Conservation (phyloP, 169 alveolate genomes). For the Toxoplasma gondii region DNA sequence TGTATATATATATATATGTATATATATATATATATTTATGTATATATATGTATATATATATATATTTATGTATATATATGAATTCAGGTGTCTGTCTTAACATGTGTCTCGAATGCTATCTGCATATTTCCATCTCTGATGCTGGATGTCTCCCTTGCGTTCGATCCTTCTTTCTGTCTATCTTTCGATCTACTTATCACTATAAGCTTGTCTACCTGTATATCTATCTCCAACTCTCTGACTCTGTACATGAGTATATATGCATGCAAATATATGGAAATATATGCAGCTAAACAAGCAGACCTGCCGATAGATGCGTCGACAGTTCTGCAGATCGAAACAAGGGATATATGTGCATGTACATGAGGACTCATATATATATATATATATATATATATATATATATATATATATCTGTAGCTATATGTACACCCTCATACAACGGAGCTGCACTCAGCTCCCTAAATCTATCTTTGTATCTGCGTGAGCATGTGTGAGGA, state of each 20-base stretch:
- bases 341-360: too few species aligned
- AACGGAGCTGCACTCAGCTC: too few species aligned
- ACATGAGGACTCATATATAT: not conserved
- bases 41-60: not conserved
- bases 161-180: not conserved
- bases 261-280: too few species aligned
- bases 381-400: too few species aligned
- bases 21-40: not conserved
- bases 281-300: too few species aligned
- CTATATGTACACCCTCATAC: not conserved
- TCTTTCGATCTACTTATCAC: not conserved
- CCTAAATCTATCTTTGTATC: not conserved
- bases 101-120: not conserved
- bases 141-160: not conserved
- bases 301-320: too few species aligned
- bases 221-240: not conserved
- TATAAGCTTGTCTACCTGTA: not conserved
- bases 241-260: not conserved
- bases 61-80: not conserved
- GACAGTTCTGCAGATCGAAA: too few species aligned
- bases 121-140: not conserved
- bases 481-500: not conserved
- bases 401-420: not conserved
- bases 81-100: not conserved
- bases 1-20: conserved; percentile 14